Conservation (phyloP, 495 filamentous ascomycete species). For the Pyrenula massariospora region DNA sequence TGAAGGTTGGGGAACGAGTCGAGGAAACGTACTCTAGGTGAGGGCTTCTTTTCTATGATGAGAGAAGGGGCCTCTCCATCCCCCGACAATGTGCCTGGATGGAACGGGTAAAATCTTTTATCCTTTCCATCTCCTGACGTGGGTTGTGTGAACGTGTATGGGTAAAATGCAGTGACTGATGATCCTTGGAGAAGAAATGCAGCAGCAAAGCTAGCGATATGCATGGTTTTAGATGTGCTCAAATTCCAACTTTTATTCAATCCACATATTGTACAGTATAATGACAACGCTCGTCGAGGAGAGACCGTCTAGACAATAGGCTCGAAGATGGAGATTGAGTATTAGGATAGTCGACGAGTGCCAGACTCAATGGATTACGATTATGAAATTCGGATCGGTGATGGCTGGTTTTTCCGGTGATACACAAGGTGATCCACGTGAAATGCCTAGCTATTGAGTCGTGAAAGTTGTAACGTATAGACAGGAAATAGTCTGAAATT, state of each 20-base stretch:
- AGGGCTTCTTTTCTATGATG: neutral
- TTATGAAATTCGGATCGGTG: no score
- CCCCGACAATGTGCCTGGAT: neutral
- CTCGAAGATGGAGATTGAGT: no score
- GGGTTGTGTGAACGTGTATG: constrained; percentile 6
- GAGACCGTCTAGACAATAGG: no score
- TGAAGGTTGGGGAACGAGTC: neutral
- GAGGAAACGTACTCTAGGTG: neutral
- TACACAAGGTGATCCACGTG: no score
- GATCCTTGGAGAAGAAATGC: constrained; percentile 10
- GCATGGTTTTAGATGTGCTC: neutral
- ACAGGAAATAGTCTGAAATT: neutral
- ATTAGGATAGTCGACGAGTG: no score
- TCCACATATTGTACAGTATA: no score
- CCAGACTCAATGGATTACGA: neutral
- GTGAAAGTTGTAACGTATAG: neutral
- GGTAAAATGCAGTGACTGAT: constrained; percentile 23
- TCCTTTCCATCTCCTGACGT: neutral
- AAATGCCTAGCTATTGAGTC: neutral
- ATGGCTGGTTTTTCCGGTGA: no score
- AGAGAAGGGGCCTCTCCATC: neutral
- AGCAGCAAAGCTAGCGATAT: constrained; percentile 6
- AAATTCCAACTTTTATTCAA: no score
- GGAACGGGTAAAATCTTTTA: neutral
- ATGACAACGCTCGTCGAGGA: no score